A percentile compares a stretch with the other conserved stretches of the same genome.
These are phyloP conservation scores for Silene vulgaris DNA, from an alignment of 179 eudicot genomes.

Conservation along the genomic window DNA sequence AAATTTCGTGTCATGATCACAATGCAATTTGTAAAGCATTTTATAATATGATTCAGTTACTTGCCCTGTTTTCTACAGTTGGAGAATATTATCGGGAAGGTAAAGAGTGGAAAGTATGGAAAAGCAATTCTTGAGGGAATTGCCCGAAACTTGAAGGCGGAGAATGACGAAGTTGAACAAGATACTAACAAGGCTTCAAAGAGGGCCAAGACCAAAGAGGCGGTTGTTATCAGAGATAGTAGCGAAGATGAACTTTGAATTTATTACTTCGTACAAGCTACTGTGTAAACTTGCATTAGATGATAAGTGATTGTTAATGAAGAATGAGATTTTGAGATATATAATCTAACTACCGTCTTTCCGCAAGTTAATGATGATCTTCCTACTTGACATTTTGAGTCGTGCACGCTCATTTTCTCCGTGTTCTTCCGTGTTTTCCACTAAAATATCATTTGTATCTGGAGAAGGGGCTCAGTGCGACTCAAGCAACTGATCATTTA, in stretches of 20 bases:
- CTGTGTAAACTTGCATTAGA: background rate
- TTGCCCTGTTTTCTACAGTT: slow-evolving; percentile 48
- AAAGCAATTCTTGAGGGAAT: slow-evolving; percentile 65
- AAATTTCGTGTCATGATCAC: background rate
- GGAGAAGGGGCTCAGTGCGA: no score
- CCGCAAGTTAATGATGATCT: no score
- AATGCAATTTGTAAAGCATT: background rate
- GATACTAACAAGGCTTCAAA: slow-evolving; percentile 40
- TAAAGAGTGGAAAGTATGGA: slow-evolving; percentile 79
- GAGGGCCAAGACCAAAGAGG: slow-evolving; percentile 45
- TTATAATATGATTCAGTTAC: background rate
- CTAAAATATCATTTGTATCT: no score
- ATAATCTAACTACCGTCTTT: background rate
- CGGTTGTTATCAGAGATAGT: slow-evolving; percentile 52
- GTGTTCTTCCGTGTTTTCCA: no score
- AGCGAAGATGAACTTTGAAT: slow-evolving; percentile 66
- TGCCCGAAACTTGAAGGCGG: slow-evolving; percentile 24
- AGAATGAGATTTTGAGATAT: background rate
- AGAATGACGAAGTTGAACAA: slow-evolving; percentile 24
- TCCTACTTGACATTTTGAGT: no score
- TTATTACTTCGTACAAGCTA: background rate
- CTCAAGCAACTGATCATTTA: no score
- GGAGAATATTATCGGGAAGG: slow-evolving; percentile 81
- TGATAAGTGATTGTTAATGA: background rate
- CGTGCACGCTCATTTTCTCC: no score